phyloP scores from a whole-genome alignment of 768 basidiomycete species.

The Mycena albidolilacea region DNA sequence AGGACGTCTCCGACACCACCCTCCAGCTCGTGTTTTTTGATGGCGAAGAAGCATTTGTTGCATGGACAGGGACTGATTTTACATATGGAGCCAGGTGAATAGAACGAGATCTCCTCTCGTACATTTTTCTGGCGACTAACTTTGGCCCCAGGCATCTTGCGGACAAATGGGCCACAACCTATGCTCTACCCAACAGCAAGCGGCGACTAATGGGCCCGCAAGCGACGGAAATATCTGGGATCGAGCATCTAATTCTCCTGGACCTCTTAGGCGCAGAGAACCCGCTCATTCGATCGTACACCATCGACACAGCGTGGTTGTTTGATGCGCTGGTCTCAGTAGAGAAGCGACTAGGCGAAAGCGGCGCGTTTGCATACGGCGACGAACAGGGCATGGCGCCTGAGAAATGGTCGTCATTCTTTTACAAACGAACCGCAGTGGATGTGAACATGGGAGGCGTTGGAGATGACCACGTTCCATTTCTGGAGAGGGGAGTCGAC shows the following conservation, averaged over 20 bases:
- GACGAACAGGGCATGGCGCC: constrained; percentile 60
- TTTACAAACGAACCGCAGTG: constrained; percentile 62
- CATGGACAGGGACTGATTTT: constrained; percentile 92
- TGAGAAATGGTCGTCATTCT: constrained; percentile 77
- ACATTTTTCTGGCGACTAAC: neutral
- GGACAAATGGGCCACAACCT: constrained; percentile 83
- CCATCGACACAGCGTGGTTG: constrained; percentile 92
- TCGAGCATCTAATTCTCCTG: constrained; percentile 93
- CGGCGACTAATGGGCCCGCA: constrained; percentile 70
- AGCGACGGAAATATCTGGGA: constrained; percentile 77
- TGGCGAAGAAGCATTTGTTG: constrained; percentile 95
- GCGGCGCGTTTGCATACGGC: constrained; percentile 70
- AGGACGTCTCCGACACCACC: constrained; percentile 86
- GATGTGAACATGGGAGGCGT: constrained; percentile 70
- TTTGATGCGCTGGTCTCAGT: constrained; percentile 82
- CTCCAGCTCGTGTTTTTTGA: constrained; percentile 96
- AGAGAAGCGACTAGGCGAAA: constrained; percentile 80
- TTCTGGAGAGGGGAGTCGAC: constrained; percentile 85
- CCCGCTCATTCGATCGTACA: constrained; percentile 87
- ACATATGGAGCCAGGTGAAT: constrained; percentile 94
- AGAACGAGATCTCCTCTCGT: neutral
- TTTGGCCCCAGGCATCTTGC: constrained; percentile 82
- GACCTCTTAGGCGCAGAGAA: constrained; percentile 89
- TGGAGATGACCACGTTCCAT: constrained; percentile 96
- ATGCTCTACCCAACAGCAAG: constrained; percentile 70